Evolutionary conservation across 1,139 yeast genomes (phyloP).

Genomic region (Candida gigantensis): DNA sequence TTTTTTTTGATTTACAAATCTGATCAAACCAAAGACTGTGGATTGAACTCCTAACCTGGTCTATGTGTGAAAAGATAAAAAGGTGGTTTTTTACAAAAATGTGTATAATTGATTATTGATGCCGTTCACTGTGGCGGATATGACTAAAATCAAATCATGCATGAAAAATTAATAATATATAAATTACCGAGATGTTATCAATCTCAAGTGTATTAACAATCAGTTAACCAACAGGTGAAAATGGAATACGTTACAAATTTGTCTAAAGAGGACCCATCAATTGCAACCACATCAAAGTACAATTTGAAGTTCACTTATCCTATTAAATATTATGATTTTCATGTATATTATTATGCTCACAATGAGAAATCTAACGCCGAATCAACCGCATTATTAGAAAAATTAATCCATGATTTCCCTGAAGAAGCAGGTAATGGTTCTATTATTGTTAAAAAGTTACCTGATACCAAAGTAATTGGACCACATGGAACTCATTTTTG

Average conservation of each 20-base stretch:
- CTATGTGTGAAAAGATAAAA: too few relatives aligned
- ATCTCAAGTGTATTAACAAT: background rate
- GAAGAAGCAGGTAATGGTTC: conserved; percentile 28
- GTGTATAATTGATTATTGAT: too few relatives aligned
- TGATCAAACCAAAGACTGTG: too few relatives aligned
- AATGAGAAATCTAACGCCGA: conserved; percentile 21
- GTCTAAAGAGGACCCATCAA: conserved; percentile 19
- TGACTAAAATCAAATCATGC: too few relatives aligned
- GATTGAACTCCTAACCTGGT: too few relatives aligned
- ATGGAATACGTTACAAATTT: conserved; percentile 35
- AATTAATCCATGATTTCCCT: conserved; percentile 27
- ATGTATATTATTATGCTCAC: conserved; percentile 32
- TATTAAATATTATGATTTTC: conserved; percentile 37
- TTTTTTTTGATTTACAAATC: too few relatives aligned
- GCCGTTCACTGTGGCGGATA: too few relatives aligned
- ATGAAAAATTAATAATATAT: too few relatives aligned
- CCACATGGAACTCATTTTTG: conserved; percentile 36
- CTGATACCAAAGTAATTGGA: conserved; percentile 28
- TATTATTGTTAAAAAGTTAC: conserved; percentile 31
- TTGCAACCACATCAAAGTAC: conserved; percentile 23
- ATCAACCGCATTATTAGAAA: conserved; percentile 23
- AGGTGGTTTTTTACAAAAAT: too few relatives aligned
- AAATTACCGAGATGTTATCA: background rate
- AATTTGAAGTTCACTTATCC: conserved; percentile 27
- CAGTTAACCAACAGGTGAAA: too few relatives aligned